phyloP scores from a whole-genome alignment of 257 asterid genomes.

The Solanum verrucosum region DNA sequence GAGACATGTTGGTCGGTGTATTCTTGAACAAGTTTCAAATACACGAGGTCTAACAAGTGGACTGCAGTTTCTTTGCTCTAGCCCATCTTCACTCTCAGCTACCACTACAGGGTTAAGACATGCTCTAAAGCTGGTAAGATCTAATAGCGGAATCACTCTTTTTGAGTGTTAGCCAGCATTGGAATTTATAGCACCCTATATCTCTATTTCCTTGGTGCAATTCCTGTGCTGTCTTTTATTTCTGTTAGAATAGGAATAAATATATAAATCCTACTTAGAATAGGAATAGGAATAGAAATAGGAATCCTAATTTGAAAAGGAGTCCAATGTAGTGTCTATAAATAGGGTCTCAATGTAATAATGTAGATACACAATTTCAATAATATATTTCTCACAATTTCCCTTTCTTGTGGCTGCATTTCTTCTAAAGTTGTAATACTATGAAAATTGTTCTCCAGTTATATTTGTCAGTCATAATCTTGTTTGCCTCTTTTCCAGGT shows the following conservation, averaged over 20 bases:
- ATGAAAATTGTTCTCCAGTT: not conserved
- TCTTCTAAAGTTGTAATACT: not conserved
- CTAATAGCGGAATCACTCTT: not conserved
- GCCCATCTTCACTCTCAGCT: slow-evolving; percentile 54
- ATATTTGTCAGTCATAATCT: not conserved
- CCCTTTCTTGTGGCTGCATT: not conserved
- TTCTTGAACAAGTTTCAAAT: slow-evolving; percentile 79
- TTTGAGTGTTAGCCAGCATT: not conserved
- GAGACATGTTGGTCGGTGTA: slow-evolving; percentile 69
- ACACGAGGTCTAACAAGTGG: slow-evolving; percentile 67
- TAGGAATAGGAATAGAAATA: not conserved
- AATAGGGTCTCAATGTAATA: not conserved
- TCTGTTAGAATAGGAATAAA: not conserved
- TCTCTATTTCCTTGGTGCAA: not conserved
- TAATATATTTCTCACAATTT: not conserved
- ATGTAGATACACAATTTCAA: not conserved
- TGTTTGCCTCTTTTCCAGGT: slow-evolving; percentile 38
- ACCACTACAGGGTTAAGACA: slow-evolving; percentile 67
- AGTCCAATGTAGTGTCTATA: not conserved
- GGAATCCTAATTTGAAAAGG: not conserved
- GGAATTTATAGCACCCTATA: not conserved
- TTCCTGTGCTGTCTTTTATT: not conserved
- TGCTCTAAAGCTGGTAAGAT: slow-evolving; percentile 79
- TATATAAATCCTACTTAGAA: not conserved
- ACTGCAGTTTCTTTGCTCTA: slow-evolving; percentile 82